These are phyloP conservation scores for Phoma sp. DNA, from an alignment of 2,329 filamentous ascomycete genomes.

Conservation along the genomic window DNA sequence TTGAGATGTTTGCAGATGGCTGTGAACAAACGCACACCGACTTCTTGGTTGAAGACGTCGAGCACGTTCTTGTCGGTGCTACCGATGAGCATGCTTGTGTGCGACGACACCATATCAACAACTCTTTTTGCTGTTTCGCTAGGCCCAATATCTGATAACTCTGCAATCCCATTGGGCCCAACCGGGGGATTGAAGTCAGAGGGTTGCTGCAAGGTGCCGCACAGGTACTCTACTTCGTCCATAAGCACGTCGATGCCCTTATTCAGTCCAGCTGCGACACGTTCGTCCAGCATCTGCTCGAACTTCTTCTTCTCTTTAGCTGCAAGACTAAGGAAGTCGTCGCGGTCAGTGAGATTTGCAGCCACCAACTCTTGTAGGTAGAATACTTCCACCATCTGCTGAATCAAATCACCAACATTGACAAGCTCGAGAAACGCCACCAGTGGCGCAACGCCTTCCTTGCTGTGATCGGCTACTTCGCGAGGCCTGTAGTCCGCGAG, in stretches of 20 bases:
- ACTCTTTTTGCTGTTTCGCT: slow-evolving; percentile 80
- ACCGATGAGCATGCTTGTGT: slow-evolving; percentile 90
- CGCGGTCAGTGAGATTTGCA: slow-evolving; percentile 82
- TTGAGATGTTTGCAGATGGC: slow-evolving; percentile 97
- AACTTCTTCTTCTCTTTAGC: slow-evolving; percentile 97
- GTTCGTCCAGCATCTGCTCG: slow-evolving; percentile 97
- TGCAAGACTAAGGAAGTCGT: slow-evolving; percentile 92
- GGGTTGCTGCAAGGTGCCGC: slow-evolving; percentile 82
- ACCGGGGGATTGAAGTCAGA: slow-evolving; percentile 85
- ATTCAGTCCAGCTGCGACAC: slow-evolving; percentile 91
- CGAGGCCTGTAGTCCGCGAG: slow-evolving; percentile 90
- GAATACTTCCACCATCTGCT: slow-evolving; percentile 99
- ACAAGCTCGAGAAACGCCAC: slow-evolving; percentile 97
- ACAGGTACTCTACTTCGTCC: slow-evolving; percentile 96
- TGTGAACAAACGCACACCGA: slow-evolving; percentile 88
- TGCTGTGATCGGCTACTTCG: slow-evolving; percentile 73
- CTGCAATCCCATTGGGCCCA: slow-evolving; percentile 40
- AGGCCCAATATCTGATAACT: slow-evolving; percentile 68
- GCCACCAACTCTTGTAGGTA: slow-evolving; percentile 92
- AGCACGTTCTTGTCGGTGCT: slow-evolving; percentile 98
- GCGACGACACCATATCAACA: slow-evolving; percentile 82
- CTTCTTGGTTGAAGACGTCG: slow-evolving; percentile 98
- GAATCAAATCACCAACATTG: slow-evolving; percentile 96
- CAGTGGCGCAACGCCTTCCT: slow-evolving; percentile 81
- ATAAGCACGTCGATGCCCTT: slow-evolving; percentile 98